These are phyloP conservation scores for Salix udensis DNA, from an alignment of 345 rosid species.

Conservation along the genomic window DNA sequence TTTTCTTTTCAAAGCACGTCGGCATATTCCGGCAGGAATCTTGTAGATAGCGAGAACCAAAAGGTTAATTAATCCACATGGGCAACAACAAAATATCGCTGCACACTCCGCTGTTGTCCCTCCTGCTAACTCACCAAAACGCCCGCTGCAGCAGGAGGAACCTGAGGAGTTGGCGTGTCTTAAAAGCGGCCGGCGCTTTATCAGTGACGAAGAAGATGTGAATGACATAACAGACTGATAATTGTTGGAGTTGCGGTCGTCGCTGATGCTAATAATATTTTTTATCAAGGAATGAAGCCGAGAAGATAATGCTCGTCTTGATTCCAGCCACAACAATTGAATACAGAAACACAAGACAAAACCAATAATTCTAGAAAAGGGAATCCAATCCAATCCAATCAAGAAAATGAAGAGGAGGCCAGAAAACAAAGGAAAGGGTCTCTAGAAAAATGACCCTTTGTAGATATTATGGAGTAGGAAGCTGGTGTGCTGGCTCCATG, in stretches of 20 bases:
- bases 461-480: background rate
- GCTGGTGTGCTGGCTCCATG: background rate
- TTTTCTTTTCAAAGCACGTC: slow-evolving; percentile 33
- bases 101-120: slow-evolving; percentile 49
- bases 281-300: background rate
- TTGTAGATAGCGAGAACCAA: slow-evolving; percentile 32
- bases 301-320: background rate
- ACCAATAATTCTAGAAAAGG: background rate
- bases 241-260: background rate
- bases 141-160: slow-evolving; percentile 16
- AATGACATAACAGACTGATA: background rate
- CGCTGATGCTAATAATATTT: background rate
- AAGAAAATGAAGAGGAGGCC: background rate
- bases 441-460: background rate
- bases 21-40: slow-evolving; percentile 40
- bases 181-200: slow-evolving; percentile 10
- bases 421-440: background rate
- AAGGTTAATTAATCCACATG: slow-evolving; percentile 37
- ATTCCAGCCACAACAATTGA: background rate
- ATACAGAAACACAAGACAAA: no score
- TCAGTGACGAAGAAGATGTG: background rate
- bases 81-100: slow-evolving; percentile 46
- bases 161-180: slow-evolving; percentile 1
- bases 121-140: slow-evolving; percentile 36
- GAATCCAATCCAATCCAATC: background rate